Conservation (phyloP, 371 early-diverging fungal genomes). For the Rhizopus stolonifer region DNA sequence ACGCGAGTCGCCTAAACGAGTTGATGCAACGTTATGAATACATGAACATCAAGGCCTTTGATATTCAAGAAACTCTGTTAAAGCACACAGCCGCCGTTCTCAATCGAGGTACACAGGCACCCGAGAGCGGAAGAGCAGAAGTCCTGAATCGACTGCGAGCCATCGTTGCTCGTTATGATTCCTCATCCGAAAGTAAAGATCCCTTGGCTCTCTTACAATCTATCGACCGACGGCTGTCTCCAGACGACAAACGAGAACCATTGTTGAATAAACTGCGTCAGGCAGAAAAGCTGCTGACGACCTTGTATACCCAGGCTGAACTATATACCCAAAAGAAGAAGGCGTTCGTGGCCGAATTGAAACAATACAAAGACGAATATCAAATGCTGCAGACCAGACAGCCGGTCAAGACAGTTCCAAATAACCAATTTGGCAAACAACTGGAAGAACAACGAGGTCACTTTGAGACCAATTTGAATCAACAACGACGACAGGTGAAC, state of each 20-base stretch:
- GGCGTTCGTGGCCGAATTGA: conserved; percentile 19
- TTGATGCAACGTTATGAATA: conserved; percentile 66
- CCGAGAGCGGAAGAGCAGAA: neutral
- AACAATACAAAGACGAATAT: conserved; percentile 21
- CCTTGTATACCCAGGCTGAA: conserved; percentile 20
- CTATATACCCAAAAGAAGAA: conserved; percentile 18
- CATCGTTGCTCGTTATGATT: neutral
- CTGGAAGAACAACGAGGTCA: conserved; percentile 31
- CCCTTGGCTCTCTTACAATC: neutral
- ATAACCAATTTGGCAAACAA: too few species aligned
- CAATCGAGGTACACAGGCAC: conserved; percentile 32
- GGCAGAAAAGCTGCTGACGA: conserved; percentile 7
- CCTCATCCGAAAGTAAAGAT: neutral
- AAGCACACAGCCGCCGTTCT: conserved; percentile 71
- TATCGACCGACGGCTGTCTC: neutral
- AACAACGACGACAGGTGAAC: conserved; percentile 27
- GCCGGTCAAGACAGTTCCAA: conserved; percentile 8
- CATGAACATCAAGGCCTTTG: conserved; percentile 55
- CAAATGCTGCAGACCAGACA: conserved; percentile 2
- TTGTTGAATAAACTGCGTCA: neutral
- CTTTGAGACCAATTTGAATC: conserved; percentile 30
- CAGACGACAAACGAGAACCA: neutral
- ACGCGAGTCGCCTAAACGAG: conserved; percentile 63
- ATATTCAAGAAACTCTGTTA: conserved; percentile 60
- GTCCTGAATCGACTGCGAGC: neutral